Evolutionary conservation across 495 filamentous ascomycete genomes (phyloP), one percentile per base, ranked within the genome.

Genomic region (Hypoxylon crocopeplum): DNA sequence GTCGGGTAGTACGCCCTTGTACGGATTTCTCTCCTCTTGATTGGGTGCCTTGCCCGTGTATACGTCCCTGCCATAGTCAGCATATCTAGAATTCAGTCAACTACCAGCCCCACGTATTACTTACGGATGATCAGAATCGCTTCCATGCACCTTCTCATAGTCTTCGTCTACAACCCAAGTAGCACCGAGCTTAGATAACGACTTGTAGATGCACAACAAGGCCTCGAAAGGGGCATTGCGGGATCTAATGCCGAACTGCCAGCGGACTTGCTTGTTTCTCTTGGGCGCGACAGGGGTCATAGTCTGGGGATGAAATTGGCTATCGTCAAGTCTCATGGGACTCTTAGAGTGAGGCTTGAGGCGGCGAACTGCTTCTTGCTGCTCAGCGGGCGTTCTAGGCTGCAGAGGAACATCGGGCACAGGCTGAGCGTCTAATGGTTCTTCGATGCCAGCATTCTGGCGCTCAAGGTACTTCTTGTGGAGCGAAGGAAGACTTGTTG

Each of bases 191-290:
- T 91, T 91, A 22, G 82, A 75, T 29, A 98, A 80, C 1, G 95
- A 93, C 63, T 91, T 88, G 78, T 96, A 98, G 42, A 98, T 89
- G 69, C 94, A 97, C 7, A 92, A 74, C 69, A 98, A 88, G 0
- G 94, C 94, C 65, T 98, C 94, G 22, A 93, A 86, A 0, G 95
- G 94, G 17, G 91, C 89, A 70, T 97, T 98, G 24, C 95, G 82
- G 17, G 89, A 93, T 1, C 94, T 85, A 54, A 98, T 98, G 24
- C 94, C 94, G 68, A 98, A 98, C 72, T 98, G 95, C 94, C 94
- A 98, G 54, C 91, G 89, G 1, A 91, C 90, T 2, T 86, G 84
- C 48, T 83, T 83, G 21, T 72, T 75, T 71, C 86, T 89, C 70
- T 89, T 93, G 38, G 85, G 74, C 19, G 84, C 79, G 19, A 78